phyloP scores from a whole-genome alignment of 306 rosid genomes.

The Cicer yamashitae region DNA sequence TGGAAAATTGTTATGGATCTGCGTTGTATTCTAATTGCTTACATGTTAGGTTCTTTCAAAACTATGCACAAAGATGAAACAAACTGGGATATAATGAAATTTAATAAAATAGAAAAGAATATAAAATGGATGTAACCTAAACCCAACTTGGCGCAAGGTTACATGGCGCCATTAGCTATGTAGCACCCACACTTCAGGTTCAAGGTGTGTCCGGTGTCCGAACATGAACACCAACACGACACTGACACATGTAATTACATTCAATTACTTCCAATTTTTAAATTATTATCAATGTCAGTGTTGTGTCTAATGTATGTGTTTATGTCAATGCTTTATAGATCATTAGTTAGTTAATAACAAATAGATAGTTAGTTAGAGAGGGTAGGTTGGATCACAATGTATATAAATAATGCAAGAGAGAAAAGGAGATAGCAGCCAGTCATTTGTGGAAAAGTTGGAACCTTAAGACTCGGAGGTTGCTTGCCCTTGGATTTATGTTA shows the following conservation, averaged over 20 bases:
- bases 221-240: too few species aligned
- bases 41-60: constrained; percentile 18
- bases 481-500: neutral
- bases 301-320: too few species aligned
- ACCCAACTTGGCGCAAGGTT: neutral
- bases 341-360: neutral
- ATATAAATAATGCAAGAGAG: neutral
- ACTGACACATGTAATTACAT: too few species aligned
- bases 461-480: neutral
- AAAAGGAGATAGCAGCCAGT: neutral
- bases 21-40: constrained; percentile 29
- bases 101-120: neutral
- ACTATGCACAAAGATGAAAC: constrained; percentile 8
- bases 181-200: too few species aligned
- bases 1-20: constrained; percentile 14
- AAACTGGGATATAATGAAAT: neutral
- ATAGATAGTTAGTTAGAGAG: constrained; percentile 19
- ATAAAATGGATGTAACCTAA: constrained; percentile 10
- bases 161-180: neutral
- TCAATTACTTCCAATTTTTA: too few species aligned
- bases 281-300: too few species aligned
- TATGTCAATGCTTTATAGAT: neutral
- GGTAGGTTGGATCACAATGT: neutral
- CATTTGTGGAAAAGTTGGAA: neutral
- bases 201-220: too few species aligned